phyloP scores from a whole-genome alignment of 331 rosid species.

The Acacia concinna region DNA sequence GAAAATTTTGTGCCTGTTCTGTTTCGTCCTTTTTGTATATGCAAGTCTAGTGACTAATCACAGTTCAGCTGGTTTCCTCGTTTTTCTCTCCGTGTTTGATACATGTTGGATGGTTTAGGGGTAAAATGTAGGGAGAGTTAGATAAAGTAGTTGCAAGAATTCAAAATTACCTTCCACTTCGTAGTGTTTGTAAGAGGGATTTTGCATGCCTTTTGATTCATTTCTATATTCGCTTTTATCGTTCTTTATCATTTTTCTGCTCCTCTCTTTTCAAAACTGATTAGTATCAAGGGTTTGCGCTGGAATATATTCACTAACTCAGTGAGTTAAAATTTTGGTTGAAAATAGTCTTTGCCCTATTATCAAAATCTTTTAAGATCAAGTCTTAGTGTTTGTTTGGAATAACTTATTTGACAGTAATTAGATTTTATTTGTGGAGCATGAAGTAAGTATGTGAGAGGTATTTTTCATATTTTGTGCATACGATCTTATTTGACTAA shows the following conservation, averaged over 20 bases:
- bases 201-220: background rate
- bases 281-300: background rate
- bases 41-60: background rate
- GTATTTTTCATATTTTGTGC: too few species aligned
- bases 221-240: background rate
- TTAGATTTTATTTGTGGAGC: too few species aligned
- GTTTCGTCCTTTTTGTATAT: conserved; percentile 1
- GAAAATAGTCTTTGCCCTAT: background rate
- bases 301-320: background rate
- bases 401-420: too few species aligned
- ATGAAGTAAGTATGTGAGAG: too few species aligned
- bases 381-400: too few species aligned
- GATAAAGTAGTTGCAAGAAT: background rate
- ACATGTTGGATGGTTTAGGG: background rate
- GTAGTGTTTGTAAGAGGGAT: background rate
- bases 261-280: background rate
- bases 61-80: conserved; percentile 9
- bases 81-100: background rate
- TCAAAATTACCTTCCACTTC: background rate
- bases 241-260: background rate
- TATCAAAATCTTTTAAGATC: background rate
- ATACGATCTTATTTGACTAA: too few species aligned
- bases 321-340: background rate
- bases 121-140: background rate
- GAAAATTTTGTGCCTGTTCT: background rate